Conservation (phyloP, 495 filamentous ascomycete species). For the Podospora comata region DNA sequence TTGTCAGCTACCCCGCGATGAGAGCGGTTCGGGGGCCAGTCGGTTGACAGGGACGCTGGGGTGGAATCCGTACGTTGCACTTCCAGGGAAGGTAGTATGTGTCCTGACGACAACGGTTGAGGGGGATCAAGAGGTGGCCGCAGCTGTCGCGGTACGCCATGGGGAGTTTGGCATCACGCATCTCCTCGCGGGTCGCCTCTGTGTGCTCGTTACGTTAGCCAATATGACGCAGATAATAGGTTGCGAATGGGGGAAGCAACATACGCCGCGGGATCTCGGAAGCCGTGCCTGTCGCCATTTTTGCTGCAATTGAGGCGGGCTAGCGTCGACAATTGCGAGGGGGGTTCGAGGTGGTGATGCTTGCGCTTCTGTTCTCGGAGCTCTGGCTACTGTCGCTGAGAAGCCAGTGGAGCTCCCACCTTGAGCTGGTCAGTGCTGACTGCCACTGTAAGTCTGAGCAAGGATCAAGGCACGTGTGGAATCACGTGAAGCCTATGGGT, state of each 20-base stretch:
- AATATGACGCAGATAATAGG: too few relatives aligned
- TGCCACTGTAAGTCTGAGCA: neutral
- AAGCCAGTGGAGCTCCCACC: slow-evolving; percentile 12
- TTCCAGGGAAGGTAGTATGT: slow-evolving; percentile 97
- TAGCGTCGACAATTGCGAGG: slow-evolving; percentile 28
- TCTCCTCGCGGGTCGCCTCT: slow-evolving; percentile 80
- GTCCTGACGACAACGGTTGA: slow-evolving; percentile 90
- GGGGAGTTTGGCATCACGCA: slow-evolving; percentile 86
- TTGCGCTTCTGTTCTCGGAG: slow-evolving; percentile 3
- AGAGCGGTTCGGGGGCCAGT: neutral
- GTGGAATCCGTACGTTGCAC: slow-evolving; percentile 70
- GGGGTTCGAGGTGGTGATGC: slow-evolving; percentile 10
- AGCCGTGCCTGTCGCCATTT: slow-evolving; percentile 36
- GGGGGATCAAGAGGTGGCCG: slow-evolving; percentile 86
- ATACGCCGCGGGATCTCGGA: slow-evolving; percentile 39
- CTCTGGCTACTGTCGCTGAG: neutral
- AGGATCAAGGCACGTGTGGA: neutral
- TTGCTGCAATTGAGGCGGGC: slow-evolving; percentile 29
- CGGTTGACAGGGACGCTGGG: neutral
- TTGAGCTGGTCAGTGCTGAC: neutral
- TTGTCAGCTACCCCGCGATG: neutral
- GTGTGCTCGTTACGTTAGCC: neutral
- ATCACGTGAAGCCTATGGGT: neutral
- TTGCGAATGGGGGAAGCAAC: slow-evolving; percentile 8
- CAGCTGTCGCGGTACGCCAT: slow-evolving; percentile 91